phyloP scores from a whole-genome alignment of 176 grass and related monocot genomes.

The Neostapfia colusana region DNA sequence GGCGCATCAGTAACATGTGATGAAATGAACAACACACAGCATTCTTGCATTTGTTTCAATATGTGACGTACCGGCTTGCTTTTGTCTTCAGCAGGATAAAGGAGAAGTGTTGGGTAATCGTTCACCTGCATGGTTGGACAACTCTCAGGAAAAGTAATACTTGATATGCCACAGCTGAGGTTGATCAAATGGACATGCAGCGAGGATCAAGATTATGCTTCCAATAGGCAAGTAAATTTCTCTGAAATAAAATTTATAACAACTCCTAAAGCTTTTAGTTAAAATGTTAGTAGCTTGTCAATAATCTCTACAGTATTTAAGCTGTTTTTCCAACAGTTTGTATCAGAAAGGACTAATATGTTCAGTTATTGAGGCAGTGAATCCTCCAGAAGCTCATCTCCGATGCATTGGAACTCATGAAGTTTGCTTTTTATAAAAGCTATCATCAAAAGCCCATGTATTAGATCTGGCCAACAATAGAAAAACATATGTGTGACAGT shows the following conservation, averaged over 20 bases:
- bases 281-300: neutral
- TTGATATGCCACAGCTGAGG: neutral
- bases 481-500: neutral
- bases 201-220: neutral
- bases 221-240: constrained; percentile 3
- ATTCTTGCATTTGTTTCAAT: constrained; percentile 7
- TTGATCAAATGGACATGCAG: neutral
- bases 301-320: neutral
- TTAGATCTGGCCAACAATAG: neutral
- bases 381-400: constrained; percentile 11
- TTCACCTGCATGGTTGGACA: constrained; percentile 43
- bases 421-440: neutral
- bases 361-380: neutral
- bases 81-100: constrained; percentile 64
- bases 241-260: neutral
- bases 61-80: constrained; percentile 50
- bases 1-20: neutral
- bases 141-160: neutral
- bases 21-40: neutral
- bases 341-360: neutral
- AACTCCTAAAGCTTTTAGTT: neutral
- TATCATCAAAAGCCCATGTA: neutral
- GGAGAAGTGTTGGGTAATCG: constrained; percentile 62
- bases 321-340: neutral
- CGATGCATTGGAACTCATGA: neutral